Conservation (phyloP, 2,329 filamentous ascomycete species). For the Epichloe elymi region DNA sequence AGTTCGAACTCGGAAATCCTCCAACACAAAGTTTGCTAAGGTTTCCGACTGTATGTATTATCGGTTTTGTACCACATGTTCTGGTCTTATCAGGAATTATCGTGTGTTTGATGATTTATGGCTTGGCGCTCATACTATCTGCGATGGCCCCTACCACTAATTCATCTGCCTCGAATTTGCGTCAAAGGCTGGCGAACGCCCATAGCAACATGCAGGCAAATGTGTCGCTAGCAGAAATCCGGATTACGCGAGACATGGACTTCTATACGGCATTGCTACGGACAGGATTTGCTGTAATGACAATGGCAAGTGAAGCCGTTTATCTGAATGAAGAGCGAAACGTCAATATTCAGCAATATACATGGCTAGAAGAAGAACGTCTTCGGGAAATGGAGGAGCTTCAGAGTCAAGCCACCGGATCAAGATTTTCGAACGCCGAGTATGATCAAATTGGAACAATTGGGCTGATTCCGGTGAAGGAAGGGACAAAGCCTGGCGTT, state of each 20-base stretch:
- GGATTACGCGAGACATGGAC: conserved; percentile 77
- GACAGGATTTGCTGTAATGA: conserved; percentile 76
- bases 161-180: conserved; percentile 26
- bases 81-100: conserved; percentile 69
- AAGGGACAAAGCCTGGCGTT: conserved; percentile 26
- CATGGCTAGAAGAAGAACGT: conserved; percentile 86
- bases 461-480: conserved; percentile 40
- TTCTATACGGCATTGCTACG: conserved; percentile 87
- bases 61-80: conserved; percentile 91
- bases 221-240: conserved; percentile 67
- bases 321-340: conserved; percentile 81
- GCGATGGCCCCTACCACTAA: conserved; percentile 28
- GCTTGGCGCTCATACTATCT: conserved; percentile 61
- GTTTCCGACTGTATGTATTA: conserved; percentile 88
- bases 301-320: conserved; percentile 88
- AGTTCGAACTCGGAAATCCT: conserved; percentile 48
- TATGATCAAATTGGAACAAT: conserved; percentile 42
- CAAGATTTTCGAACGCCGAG: conserved; percentile 31
- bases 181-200: conserved; percentile 53
- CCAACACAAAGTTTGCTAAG: conserved; percentile 55
- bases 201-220: conserved; percentile 89
- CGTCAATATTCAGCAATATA: conserved; percentile 60
- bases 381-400: conserved; percentile 60
- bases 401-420: conserved; percentile 35
- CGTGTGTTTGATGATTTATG: conserved; percentile 65